A percentile compares a stretch with the other conserved stretches of the same genome.
These are phyloP conservation scores for Camelina laxa DNA, from an alignment of 345 rosid species.

Conservation along the genomic window DNA sequence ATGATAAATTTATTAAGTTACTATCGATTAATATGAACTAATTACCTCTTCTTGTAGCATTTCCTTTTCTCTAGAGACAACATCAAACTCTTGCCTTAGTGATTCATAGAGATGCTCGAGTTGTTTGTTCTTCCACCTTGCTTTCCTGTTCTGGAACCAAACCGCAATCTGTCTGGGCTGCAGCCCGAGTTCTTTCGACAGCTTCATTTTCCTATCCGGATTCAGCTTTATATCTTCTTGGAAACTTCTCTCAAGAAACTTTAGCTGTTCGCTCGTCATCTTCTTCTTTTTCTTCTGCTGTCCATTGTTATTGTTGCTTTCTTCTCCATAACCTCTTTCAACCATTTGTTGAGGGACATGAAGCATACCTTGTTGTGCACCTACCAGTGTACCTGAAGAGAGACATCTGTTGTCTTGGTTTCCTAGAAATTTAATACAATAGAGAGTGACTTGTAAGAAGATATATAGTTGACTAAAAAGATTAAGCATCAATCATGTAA, in stretches of 20 bases:
- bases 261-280: conserved; percentile 70
- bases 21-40: background rate
- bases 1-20: background rate
- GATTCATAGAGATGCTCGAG: conserved; percentile 74
- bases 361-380: conserved; percentile 34
- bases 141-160: conserved; percentile 93
- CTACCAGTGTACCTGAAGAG: conserved; percentile 43
- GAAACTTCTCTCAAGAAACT: conserved; percentile 77
- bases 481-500: conserved; percentile 11
- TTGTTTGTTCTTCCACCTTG: conserved; percentile 90
- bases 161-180: conserved; percentile 89
- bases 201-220: conserved; percentile 79
- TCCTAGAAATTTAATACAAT: background rate
- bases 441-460: background rate
- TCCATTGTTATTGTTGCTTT: conserved; percentile 39
- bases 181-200: conserved; percentile 80
- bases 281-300: conserved; percentile 70
- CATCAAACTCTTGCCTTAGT: conserved; percentile 69
- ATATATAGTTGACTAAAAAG: background rate
- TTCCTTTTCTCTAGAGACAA: conserved; percentile 66
- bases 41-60: conserved; percentile 84
- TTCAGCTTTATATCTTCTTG: conserved; percentile 85
- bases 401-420: conserved; percentile 44
- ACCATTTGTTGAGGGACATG: conserved; percentile 36
- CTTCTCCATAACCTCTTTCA: conserved; percentile 49